Evolutionary conservation across 2,329 filamentous ascomycete species (phyloP).

Genomic region (Blastomyces emzantsi): DNA sequence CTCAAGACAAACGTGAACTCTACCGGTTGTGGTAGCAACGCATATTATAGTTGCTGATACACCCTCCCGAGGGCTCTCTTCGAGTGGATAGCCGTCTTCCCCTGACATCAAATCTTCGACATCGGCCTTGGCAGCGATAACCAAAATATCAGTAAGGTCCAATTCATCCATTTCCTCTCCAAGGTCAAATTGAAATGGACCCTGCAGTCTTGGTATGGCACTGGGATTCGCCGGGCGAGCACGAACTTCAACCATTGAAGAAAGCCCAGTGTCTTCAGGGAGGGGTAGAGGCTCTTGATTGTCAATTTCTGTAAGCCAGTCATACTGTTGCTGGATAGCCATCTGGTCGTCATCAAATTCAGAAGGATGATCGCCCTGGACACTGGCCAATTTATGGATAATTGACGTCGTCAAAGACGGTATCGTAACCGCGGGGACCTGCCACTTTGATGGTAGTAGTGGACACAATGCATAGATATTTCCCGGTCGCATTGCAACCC

Average conservation of each 20-base stretch:
- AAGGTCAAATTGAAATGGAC: constrained; percentile 48
- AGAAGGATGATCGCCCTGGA: constrained; percentile 33
- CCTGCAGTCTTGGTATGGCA: constrained; percentile 52
- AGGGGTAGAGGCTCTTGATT: constrained; percentile 42
- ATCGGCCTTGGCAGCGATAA: constrained; percentile 46
- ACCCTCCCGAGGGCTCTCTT: constrained; percentile 36
- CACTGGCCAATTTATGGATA: constrained; percentile 55
- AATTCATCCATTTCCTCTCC: constrained; percentile 44
- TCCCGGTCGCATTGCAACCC: constrained; percentile 90
- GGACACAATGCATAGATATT: constrained; percentile 92
- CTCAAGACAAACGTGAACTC: constrained; percentile 52
- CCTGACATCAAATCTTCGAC: constrained; percentile 45
- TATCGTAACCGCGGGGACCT: constrained; percentile 64
- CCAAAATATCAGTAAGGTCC: constrained; percentile 53
- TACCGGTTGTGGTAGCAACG: constrained; percentile 46
- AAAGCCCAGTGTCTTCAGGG: constrained; percentile 31
- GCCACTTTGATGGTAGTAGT: constrained; percentile 78
- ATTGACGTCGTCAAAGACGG: constrained; percentile 77
- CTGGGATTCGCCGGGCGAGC: constrained; percentile 46
- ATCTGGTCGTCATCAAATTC: constrained; percentile 36
- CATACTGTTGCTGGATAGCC: constrained; percentile 46
- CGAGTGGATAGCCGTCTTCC: constrained; percentile 36
- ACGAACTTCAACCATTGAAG: constrained; percentile 45
- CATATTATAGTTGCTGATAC: constrained; percentile 51
- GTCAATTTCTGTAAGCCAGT: constrained; percentile 51